Evolutionary conservation across 148 eudicot genomes (phyloP), one percentile per base, ranked within the genome.

Genomic region (Dianthus caryophyllus): DNA sequence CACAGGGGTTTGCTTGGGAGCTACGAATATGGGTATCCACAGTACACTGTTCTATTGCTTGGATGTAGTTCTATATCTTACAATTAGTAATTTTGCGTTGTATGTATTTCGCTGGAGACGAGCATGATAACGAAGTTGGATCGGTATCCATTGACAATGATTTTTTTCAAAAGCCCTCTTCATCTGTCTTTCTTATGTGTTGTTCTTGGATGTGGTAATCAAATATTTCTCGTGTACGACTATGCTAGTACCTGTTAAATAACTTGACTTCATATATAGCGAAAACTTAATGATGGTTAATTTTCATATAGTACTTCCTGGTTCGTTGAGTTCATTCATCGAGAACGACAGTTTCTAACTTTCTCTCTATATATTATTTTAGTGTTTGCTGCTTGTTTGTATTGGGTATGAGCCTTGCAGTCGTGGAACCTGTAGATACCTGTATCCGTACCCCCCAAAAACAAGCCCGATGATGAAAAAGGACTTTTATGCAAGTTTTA

Each of bases 161-260:
- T 78, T 85, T 83, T n/a, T 14, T 86, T 80, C 82, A 76, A 82
- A 83, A 76, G 84, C 77, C 97, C 96, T 29, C 52, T 81, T 16
- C 74, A 71, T 46, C 54, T 86, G 79, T 80, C 82, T 61, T 72
- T 88, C 73, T 79, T 91, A 68, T 86, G 81, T 78, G 96, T 91
- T 67, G 67, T 84, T 69, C 68, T 91, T 78, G 97, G 97, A 65
- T 70, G 80, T 79, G 97, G 97, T 29, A 77, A 88, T 39, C 97
- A 91, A 55, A 64, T 88, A 55, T 71, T 91, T 84, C 81, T 81
- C 33, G 53, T 88, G 97, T 91, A 83, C 81, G 86, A 50, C 22
- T 57, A 51, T 54, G 44, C 56, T 48, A 39, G 24, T 7, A 30
- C 36, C 62, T 49, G 44, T 27, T 26, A 25, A 54, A 11, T 9